Evolutionary conservation across 2,329 filamentous ascomycete species (phyloP), one percentile per base, ranked within the genome.

Genomic region (Penicillium aurantiogriseum): DNA sequence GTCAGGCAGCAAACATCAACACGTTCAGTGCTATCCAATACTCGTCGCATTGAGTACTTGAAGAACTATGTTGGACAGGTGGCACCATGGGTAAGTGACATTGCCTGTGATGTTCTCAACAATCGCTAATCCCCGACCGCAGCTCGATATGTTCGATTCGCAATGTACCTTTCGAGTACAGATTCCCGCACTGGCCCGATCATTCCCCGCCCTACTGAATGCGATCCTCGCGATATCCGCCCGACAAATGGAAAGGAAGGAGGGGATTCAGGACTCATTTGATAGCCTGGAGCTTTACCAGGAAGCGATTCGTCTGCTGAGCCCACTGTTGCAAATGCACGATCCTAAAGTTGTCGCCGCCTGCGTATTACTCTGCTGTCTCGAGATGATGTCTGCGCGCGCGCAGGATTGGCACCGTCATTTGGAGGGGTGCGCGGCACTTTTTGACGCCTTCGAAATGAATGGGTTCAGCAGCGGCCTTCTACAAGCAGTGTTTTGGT

Each of bases 71-170:
- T 84, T 23, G 77, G 78, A 1, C 77, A 83, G 55, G 78, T 83
- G 40, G 81, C 81, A 3, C 79, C 79, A 23, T 84, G 81, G 81
- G 77, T 80, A 59, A 56, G 69, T 63, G 5, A 23, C 4, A 17
- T 48, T 33, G 19, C 8, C 13, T 25, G 0, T 29, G 8, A 13
- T 3, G 3, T 38, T 9, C 19, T 53, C 23, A 46, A n/a, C 31
- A 51, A 40, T 48, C 1, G 53, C 57, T 54, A 31, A 35, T 51
- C 25, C 13, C 33, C 46, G 47, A 38, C n/a, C 49, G 19, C 45
- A 80, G 80, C 77, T 85, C 4, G 83, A 85, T 63, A 85, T 83
- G 68, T 84, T 84, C 51, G 83, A 85, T 57, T 74, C 76, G 29
- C 71, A 79, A 15, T 78, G 79, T 13, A 78, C 79, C 44, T 85